These are phyloP conservation scores for Paramecium primaurelia DNA, from an alignment of 73 alveolate genomes.

Conservation along the genomic window DNA sequence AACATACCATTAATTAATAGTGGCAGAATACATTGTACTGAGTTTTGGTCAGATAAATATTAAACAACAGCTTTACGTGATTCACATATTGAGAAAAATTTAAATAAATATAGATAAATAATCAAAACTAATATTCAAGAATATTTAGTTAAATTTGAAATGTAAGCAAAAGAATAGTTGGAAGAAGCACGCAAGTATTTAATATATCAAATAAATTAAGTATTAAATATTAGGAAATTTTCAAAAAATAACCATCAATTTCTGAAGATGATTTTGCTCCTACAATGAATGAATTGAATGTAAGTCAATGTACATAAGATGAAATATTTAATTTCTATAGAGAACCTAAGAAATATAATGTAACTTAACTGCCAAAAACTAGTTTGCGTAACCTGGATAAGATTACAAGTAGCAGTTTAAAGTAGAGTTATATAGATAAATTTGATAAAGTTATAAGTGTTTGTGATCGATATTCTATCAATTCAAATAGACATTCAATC, in stretches of 20 bases:
- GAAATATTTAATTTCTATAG: background rate
- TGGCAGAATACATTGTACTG: background rate
- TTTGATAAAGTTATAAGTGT: background rate
- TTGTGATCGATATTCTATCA: background rate
- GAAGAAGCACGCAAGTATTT: background rate
- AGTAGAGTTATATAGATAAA: background rate
- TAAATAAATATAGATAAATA: background rate
- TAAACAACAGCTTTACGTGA: background rate
- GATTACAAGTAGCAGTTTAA: background rate
- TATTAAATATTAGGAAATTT: background rate
- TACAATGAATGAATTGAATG: background rate
- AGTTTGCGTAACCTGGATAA: background rate
- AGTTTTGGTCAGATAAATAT: constrained; percentile 29
- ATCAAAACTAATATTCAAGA: background rate
- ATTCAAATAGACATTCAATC: background rate
- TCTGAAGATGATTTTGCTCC: background rate
- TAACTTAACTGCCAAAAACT: background rate
- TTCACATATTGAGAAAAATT: background rate
- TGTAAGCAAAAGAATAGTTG: background rate
- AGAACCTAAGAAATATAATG: background rate
- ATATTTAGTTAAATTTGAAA: background rate
- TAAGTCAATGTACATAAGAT: background rate
- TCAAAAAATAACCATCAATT: background rate
- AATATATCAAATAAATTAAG: background rate
- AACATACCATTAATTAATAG: background rate